Evolutionary conservation across 768 basidiomycete species (phyloP).

Genomic region (Lactarius indigo): DNA sequence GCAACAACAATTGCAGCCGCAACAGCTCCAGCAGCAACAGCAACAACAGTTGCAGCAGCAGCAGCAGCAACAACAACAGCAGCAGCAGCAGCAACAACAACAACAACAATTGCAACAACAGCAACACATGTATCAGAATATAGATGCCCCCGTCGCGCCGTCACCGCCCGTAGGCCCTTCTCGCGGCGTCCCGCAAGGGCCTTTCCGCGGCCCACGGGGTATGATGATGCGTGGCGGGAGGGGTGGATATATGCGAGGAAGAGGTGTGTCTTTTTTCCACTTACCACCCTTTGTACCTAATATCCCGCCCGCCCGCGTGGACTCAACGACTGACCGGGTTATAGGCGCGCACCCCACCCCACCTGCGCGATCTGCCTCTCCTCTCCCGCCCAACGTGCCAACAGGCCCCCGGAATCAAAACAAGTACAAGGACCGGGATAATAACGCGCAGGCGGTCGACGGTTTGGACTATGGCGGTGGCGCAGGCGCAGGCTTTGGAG

Average conservation of each 20-base stretch:
- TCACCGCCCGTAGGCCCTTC: slow-evolving; percentile 37
- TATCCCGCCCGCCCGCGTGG: neutral
- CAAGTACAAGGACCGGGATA: slow-evolving; percentile 87
- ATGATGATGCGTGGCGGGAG: slow-evolving; percentile 41
- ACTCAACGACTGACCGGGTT: slow-evolving; percentile 1
- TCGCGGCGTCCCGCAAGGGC: slow-evolving; percentile 34
- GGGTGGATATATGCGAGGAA: slow-evolving; percentile 41
- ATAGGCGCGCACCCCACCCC: slow-evolving; percentile 37
- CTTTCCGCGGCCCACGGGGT: slow-evolving; percentile 45
- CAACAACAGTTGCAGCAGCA: slow-evolving; percentile 26
- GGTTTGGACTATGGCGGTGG: slow-evolving; percentile 82
- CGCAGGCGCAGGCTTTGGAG: slow-evolving; percentile 25
- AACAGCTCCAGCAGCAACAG: slow-evolving; percentile 59
- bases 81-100: slow-evolving; percentile 56
- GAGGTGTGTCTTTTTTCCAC: slow-evolving; percentile 30
- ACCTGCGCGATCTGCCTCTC: slow-evolving; percentile 75
- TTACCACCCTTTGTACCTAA: neutral
- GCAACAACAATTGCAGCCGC: slow-evolving; percentile 17
- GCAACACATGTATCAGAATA: slow-evolving; percentile 65
- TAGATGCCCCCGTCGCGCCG: slow-evolving; percentile 53
- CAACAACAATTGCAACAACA: neutral
- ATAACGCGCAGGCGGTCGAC: slow-evolving; percentile 80
- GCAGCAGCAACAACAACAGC: slow-evolving; percentile 27
- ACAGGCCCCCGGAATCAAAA: slow-evolving; percentile 87
- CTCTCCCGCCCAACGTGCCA: slow-evolving; percentile 81